Conservation (phyloP, 2,329 filamentous ascomycete species). For the Aspergillus sp. region DNA sequence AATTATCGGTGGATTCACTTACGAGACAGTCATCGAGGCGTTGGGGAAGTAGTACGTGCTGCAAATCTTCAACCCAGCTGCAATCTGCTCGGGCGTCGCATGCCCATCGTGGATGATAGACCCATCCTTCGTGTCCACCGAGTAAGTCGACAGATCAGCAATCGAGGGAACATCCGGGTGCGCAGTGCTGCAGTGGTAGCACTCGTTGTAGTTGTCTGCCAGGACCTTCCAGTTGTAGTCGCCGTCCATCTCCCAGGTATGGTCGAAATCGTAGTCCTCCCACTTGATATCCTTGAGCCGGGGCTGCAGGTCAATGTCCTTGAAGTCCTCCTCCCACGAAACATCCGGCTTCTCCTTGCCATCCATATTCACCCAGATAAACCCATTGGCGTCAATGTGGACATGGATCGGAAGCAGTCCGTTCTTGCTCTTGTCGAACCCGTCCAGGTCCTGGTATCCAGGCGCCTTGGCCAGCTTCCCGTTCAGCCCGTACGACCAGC, state of each 20-base stretch:
- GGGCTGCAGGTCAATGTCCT: slow-evolving; percentile 47
- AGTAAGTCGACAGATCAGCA: slow-evolving; percentile 57
- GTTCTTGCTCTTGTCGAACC: slow-evolving; percentile 57
- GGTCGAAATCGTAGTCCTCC: slow-evolving; percentile 57
- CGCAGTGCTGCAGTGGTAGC: slow-evolving; percentile 26
- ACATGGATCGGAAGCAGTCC: slow-evolving; percentile 56
- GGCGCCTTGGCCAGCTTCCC: slow-evolving; percentile 61
- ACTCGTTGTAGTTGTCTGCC: slow-evolving; percentile 63
- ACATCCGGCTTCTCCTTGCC: slow-evolving; percentile 46
- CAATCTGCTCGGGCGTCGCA: slow-evolving; percentile 50
- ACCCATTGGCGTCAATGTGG: slow-evolving; percentile 54
- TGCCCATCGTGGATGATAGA: slow-evolving; percentile 52
- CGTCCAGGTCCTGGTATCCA: slow-evolving; percentile 54
- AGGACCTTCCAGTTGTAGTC: slow-evolving; percentile 62
- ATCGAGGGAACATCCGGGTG: slow-evolving; percentile 34
- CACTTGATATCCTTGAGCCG: slow-evolving; percentile 50
- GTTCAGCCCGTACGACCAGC: slow-evolving; percentile 59
- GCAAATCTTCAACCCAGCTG: slow-evolving; percentile 40
- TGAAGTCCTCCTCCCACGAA: slow-evolving; percentile 55
- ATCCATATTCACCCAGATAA: slow-evolving; percentile 62
- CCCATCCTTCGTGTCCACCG: slow-evolving; percentile 47
- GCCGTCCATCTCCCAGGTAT: slow-evolving; percentile 57
- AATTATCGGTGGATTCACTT: slow-evolving; percentile 11
- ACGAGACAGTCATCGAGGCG: slow-evolving; percentile 34
- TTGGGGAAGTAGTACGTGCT: slow-evolving; percentile 40